Percentiles rank a stretch among this genome's conserved stretches.
These are phyloP conservation scores for Vaccinium darrowii DNA, from an alignment of 148 eudicot species.

Conservation along the genomic window DNA sequence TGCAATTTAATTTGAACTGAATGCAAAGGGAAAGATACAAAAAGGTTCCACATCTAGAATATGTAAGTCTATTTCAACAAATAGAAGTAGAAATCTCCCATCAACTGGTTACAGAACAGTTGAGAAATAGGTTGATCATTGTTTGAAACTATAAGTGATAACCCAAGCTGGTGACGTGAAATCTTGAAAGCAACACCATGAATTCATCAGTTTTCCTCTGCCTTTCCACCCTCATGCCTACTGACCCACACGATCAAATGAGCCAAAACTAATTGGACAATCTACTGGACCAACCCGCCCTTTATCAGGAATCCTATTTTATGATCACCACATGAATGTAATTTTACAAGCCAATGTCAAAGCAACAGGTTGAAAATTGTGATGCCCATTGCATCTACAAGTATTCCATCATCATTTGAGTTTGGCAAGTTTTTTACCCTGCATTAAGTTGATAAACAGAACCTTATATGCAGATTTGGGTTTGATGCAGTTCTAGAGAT, in stretches of 20 bases:
- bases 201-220: background rate
- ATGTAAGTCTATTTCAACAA: background rate
- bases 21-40: background rate
- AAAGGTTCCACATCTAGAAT: background rate
- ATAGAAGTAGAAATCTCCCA: background rate
- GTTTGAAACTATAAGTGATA: conserved; percentile 8
- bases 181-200: conserved; percentile 5
- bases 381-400: background rate
- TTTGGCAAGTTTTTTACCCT: background rate
- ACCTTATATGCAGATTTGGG: background rate
- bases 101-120: background rate
- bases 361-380: background rate
- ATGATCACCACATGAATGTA: background rate
- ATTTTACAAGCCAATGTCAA: conserved; percentile 2
- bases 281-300: background rate
- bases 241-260: background rate
- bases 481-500: background rate
- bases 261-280: background rate
- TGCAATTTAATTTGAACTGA: background rate
- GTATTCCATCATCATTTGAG: background rate
- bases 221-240: background rate
- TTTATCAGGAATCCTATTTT: background rate
- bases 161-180: background rate
- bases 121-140: background rate
- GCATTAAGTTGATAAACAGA: background rate